Evolutionary conservation across 441 rosid genomes (phyloP).

Genomic region (Adansonia rubrostipa): DNA sequence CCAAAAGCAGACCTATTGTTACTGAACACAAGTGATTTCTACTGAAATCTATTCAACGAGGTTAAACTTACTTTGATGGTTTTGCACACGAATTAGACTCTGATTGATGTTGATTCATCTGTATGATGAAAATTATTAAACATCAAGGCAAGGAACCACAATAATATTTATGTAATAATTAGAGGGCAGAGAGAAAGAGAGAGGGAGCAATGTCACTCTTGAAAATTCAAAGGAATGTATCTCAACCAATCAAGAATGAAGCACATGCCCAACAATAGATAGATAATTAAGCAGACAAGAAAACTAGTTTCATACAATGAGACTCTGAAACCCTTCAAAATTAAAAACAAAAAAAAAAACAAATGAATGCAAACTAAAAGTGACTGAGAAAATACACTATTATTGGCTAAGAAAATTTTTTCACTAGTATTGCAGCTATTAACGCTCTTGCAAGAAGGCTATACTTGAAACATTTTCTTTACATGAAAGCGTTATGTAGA

Average conservation of each 20-base stretch:
- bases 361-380: background rate
- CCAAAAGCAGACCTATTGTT: background rate
- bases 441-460: background rate
- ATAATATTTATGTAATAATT: background rate
- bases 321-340: background rate
- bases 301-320: background rate
- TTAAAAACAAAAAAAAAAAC: no score
- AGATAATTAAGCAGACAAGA: background rate
- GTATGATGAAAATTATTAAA: conserved; percentile 30
- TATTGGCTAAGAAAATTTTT: background rate
- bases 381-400: background rate
- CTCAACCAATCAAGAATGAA: no score
- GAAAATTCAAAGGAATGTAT: background rate
- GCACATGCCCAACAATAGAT: background rate
- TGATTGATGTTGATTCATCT: conserved; percentile 57
- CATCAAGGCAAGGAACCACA: background rate
- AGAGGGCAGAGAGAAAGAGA: background rate
- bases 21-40: background rate
- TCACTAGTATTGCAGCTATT: background rate
- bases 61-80: conserved; percentile 51
- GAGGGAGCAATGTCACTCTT: background rate
- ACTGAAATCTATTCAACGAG: conserved; percentile 14
- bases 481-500: background rate
- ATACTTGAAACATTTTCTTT: background rate
- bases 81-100: conserved; percentile 36